Evolutionary conservation across 2,329 filamentous ascomycete species (phyloP), one percentile per base, ranked within the genome.

Genomic region (Neopestalotiopsis rosae): DNA sequence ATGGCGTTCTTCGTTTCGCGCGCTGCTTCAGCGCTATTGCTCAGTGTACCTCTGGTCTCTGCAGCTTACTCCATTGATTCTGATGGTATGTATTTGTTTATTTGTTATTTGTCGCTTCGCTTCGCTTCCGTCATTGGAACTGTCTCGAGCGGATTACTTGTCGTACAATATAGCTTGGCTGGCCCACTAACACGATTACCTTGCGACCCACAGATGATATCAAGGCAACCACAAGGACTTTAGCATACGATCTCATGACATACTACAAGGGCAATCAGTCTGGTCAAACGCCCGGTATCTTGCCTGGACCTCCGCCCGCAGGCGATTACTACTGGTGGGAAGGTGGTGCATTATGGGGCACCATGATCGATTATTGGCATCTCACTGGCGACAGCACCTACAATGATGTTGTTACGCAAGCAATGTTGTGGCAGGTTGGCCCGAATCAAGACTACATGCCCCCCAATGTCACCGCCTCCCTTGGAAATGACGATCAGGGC

Each of bases 401-500:
- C 76, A 88, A 88, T 70, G 76, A 81, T n/a, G 78, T 85, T 9
- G 76, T 84, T 65, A 86, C 79, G 67, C 78, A 81, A 74, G 84
- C 80, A 1, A 71, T 88, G 72, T 75, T 84, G 2, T 82, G 78
- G 69, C 86, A 87, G 72, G 78, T 81, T 45, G 85, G 85, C 3
- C 79, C 81, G 0, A 79, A 84, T 69, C 72, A 79, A 42, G 80
- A 85, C 70, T 87, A 82, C 71, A 85, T 86, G 84, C 86, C 85
- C 2, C 73, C 76, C 3, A 84, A 84, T 69, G 78, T 81, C 65
- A 81, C 81, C 4, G 78, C 76, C 13, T 78, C 77, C 2, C 71
- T 81, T 49, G 86, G 86, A 64, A 89, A 88, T 72, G 86, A 89
- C 70, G 87, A 89, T 68, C 87, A 89, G 76, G 85, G 87, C 5